phyloP scores from a whole-genome alignment of 1,284 basidiomycete genomes.

The Stygiomarasmius scandens region DNA sequence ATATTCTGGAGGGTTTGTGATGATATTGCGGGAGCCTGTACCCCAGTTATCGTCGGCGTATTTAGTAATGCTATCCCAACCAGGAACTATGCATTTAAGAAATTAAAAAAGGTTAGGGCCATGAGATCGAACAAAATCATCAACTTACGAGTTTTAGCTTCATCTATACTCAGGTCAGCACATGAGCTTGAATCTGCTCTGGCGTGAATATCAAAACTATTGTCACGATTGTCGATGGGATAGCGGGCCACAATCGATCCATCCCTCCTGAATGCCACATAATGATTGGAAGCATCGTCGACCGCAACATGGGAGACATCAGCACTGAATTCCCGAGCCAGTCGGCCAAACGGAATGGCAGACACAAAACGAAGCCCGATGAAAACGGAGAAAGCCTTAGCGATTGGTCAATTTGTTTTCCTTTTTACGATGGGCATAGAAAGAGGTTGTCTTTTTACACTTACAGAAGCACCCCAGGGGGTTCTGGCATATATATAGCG shows the following conservation, averaged over 20 bases:
- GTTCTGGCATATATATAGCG: too few species aligned
- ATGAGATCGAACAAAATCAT: too few species aligned
- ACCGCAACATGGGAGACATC: background rate
- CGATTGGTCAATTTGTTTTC: too few species aligned
- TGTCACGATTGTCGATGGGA: background rate
- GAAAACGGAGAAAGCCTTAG: too few species aligned
- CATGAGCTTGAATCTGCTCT: background rate
- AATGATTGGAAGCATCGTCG: background rate
- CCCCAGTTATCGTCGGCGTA: constrained; percentile 16
- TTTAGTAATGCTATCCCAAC: constrained; percentile 10
- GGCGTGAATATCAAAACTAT: background rate
- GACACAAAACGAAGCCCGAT: too few species aligned
- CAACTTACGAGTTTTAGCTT: background rate
- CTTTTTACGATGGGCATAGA: too few species aligned
- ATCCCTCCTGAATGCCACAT: background rate
- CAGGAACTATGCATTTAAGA: constrained; percentile 7
- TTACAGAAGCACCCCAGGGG: too few species aligned
- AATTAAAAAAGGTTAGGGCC: background rate
- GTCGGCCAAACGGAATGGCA: too few species aligned
- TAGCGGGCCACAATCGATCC: background rate
- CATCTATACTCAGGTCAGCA: background rate
- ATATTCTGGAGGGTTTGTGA: constrained; percentile 14
- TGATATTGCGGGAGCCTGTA: constrained; percentile 13
- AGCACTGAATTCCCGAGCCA: too few species aligned
- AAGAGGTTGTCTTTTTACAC: too few species aligned